A percentile compares a stretch with the other conserved stretches of the same genome.
Conservation (phyloP, 805 yeast genomes). For the Teunomyces atbi region DNA sequence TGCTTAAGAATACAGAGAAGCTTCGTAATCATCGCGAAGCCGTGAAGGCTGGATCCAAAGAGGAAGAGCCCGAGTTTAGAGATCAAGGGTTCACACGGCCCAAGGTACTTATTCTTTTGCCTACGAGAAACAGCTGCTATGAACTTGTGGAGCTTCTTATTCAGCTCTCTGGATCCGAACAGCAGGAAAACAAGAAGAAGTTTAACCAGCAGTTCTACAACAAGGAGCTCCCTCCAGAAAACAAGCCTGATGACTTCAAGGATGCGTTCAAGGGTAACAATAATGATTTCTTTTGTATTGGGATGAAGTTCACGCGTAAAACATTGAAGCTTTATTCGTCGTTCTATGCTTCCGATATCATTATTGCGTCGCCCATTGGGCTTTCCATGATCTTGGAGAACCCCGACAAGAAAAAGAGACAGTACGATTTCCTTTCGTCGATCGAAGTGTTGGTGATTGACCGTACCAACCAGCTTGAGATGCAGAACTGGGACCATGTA, state of each 20-base stretch:
- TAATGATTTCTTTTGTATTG: constrained; percentile 86
- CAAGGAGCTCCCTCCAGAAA: constrained; percentile 44
- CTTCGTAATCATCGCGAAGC: constrained; percentile 43
- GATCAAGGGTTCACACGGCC: constrained; percentile 98
- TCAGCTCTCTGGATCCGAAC: constrained; percentile 62
- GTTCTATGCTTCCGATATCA: constrained; percentile 80
- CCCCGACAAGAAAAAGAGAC: constrained; percentile 52
- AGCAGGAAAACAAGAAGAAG: constrained; percentile 76
- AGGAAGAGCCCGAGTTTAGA: constrained; percentile 58
- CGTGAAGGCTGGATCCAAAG: constrained; percentile 16
- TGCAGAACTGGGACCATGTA: constrained; percentile 93
- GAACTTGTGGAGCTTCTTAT: constrained; percentile 64
- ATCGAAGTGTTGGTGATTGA: constrained; percentile 81
- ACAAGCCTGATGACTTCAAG: constrained; percentile 82
- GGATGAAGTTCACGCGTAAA: constrained; percentile 88
- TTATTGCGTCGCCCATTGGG: constrained; percentile 91
- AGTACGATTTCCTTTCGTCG: constrained; percentile 81
- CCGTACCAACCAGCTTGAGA: constrained; percentile 79
- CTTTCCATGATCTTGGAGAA: constrained; percentile 71
- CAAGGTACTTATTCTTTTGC: constrained; percentile 75
- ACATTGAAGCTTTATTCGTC: constrained; percentile 80
- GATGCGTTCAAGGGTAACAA: constrained; percentile 83
- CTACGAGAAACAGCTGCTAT: constrained; percentile 78
- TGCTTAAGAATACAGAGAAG: constrained; percentile 71
- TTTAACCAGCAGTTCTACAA: constrained; percentile 69